Percentiles rank a stretch among this genome's conserved stretches.
Conservation (phyloP, 495 filamentous ascomycete genomes). For the Neurospora africana region DNA sequence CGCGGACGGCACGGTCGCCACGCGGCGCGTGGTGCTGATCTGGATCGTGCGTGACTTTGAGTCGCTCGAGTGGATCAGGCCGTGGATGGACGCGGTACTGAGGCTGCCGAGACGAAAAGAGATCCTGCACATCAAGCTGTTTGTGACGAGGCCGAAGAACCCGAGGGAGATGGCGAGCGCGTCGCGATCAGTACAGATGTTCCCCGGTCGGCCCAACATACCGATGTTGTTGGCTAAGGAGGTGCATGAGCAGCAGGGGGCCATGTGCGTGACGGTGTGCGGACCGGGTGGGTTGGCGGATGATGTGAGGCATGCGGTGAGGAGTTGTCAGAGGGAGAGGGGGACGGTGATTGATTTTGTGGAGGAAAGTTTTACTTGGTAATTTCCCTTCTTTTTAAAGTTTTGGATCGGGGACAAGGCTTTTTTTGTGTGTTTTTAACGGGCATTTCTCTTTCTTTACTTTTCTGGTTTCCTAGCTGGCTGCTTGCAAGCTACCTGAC, state of each 20-base stretch:
- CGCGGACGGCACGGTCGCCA: slow-evolving; percentile 63
- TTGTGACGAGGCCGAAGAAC: slow-evolving; percentile 71
- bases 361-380: slow-evolving; percentile 91
- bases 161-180: slow-evolving; percentile 61
- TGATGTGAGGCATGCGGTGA: slow-evolving; percentile 66
- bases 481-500: neutral
- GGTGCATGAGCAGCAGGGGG: slow-evolving; percentile 64
- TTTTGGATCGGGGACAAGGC: neutral
- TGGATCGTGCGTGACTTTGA: slow-evolving; percentile 88
- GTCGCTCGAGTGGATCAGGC: slow-evolving; percentile 82
- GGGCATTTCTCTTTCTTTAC: neutral
- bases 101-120: slow-evolving; percentile 66
- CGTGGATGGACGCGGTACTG: slow-evolving; percentile 86
- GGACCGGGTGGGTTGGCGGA: slow-evolving; percentile 77
- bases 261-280: slow-evolving; percentile 85
- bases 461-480: neutral
- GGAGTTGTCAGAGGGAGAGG: slow-evolving; percentile 49
- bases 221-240: slow-evolving; percentile 66
- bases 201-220: slow-evolving; percentile 74
- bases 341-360: slow-evolving; percentile 61
- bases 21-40: slow-evolving; percentile 68
- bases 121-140: slow-evolving; percentile 72
- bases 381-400: slow-evolving; percentile 3
- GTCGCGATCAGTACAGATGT: slow-evolving; percentile 75
- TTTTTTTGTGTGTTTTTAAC: neutral